A percentile compares a stretch with the other conserved stretches of the same genome.
phyloP scores from a whole-genome alignment of 257 asterid genomes.

The Nicotiana obtusifolia region DNA sequence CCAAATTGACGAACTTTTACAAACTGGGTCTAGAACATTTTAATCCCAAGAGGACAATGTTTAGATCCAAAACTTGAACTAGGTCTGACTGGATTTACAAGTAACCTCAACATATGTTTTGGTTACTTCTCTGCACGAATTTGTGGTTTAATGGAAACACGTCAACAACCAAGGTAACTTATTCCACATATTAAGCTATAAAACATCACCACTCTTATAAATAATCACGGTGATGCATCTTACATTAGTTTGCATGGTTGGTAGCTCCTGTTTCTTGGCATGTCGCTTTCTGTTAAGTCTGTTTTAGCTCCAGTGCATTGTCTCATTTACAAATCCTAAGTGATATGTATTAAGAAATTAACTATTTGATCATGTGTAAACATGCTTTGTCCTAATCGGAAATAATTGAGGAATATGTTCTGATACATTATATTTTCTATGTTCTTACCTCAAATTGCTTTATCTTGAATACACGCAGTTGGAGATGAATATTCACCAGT shows the following conservation, averaged over 20 bases:
- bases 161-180: background rate
- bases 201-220: background rate
- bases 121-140: background rate
- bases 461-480: slow-evolving; percentile 39
- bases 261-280: background rate
- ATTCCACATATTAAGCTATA: background rate
- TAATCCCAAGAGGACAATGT: background rate
- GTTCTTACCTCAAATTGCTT: background rate
- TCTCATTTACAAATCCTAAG: background rate
- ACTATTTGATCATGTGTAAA: background rate
- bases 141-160: background rate
- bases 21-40: background rate
- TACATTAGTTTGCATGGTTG: background rate
- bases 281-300: background rate
- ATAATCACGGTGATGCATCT: no score
- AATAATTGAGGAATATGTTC: background rate
- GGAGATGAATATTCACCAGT: slow-evolving; percentile 51
- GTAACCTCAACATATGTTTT: background rate
- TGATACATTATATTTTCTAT: background rate
- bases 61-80: background rate
- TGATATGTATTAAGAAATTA: background rate
- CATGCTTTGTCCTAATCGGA: background rate
- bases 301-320: background rate
- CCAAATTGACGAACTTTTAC: background rate
- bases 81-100: background rate